Evolutionary conservation across 2,329 filamentous ascomycete genomes (phyloP), one percentile per base, ranked within the genome.

Genomic region (Nigrospora oryzae): DNA sequence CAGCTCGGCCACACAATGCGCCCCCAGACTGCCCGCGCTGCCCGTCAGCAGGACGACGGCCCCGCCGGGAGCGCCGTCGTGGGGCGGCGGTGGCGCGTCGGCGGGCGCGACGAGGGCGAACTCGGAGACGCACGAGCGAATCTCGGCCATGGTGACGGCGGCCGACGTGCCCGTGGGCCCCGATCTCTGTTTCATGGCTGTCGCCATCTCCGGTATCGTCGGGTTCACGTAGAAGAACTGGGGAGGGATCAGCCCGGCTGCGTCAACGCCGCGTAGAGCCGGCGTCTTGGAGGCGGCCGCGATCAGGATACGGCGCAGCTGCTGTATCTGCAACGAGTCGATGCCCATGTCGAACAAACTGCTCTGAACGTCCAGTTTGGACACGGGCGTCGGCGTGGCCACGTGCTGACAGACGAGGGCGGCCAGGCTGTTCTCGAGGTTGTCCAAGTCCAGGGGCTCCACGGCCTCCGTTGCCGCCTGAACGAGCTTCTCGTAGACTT

Each of bases 271-370:
- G 4, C 13, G 11, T 3, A 40, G 38, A 13, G 1, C 38, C 2
- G 46, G 34, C 6, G 15, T 36, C 30, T 51, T 40, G 37, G 40
- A 13, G 7, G 50, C 43, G 10, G 46, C 45, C 7, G 42, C 30
- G 7, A 46, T 45, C 30, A 55, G 49, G 33, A 45, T 42, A 11
- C 44, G 37, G 1, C 51, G 41, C 2, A 50, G 46, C n/a, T 45
- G 46, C 38, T 53, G 52, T 11, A 48, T 45, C 37, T 54, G 49
- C 11, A 55, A 19, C n/a, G 53, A 55, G 33, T 53, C 48, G 1
- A 44, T 36, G 2, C 44, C 44, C n/a, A 52, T 49, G 3, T 40
- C 38, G 19, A 40, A 40, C 2, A 40, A 16, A 11, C 16, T 39
- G 38, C 3, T 15, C 23, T 30, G 14, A 12, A 36, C 15, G 5